Evolutionary conservation across 2,329 filamentous ascomycete genomes (phyloP), one percentile per base, ranked within the genome.

Genomic region (Fusarium sororula): DNA sequence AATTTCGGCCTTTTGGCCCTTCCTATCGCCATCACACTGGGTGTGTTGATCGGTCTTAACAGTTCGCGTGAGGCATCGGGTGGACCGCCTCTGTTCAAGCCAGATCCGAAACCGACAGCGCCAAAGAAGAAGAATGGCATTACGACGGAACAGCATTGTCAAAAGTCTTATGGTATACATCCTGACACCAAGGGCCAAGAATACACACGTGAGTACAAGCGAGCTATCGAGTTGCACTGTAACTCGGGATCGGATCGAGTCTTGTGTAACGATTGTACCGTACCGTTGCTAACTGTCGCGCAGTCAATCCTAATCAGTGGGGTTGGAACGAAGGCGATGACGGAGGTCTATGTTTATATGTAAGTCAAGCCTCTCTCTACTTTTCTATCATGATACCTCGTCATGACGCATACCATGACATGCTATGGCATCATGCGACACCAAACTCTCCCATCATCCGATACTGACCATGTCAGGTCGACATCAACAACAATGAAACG

Each of bases 281-380:
- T 28, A 22, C 24, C 32, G 13, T 28, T 41, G 42, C 76, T 78
- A 50, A 77, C 63, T 56, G 39, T 48, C 58, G 48, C 64, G 87
- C 65, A 89, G 87, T 88, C 63, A 89, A 89, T 75, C 87, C 87
- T 53, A 89, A 89, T 73, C 87, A 88, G 79, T 89, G 87, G 87
- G 86, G 85, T 72, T 83, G 85, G 76, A 73, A 81, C 28, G 74
- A 79, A 18, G 81, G 81, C 15, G 77, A 80, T 22, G 75, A 78
- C 5, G 86, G 86, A 42, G 78, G 73, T 24, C 77, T 89, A 32
- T 89, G 88, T 78, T 83, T 89, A 83, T 87, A 88, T 80, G 87
- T 89, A 81, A 79, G 87, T 83, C 55, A 24, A 62, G 14, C 26
- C 32, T 55, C 54, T 57, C 32, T 55, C 54, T 57, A 45, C 37